Percentiles rank a stretch among this genome's conserved stretches.
Conservation (phyloP, 1,284 basidiomycete species). For the Ceratobasidium sp. region DNA sequence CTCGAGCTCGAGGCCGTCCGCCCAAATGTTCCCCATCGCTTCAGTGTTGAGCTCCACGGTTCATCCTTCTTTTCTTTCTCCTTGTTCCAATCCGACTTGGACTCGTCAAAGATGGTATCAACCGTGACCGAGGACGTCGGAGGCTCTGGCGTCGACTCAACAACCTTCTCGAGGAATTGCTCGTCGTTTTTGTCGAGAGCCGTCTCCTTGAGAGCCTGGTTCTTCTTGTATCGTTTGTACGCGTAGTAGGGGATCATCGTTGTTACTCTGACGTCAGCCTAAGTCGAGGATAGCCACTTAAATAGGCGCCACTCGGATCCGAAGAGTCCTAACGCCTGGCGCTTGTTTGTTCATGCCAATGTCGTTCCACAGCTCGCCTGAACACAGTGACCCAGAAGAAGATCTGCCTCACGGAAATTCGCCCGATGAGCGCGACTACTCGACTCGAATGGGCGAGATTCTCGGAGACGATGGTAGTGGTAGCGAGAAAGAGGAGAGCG, state of each 20-base stretch:
- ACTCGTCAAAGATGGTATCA: conserved; percentile 39
- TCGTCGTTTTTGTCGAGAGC: conserved; percentile 44
- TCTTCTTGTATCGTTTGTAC: conserved; percentile 45
- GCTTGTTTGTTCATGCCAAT: not conserved
- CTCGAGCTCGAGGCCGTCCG: conserved; percentile 32
- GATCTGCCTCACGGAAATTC: not conserved
- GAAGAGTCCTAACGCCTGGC: not conserved
- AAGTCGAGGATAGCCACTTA: too few species aligned
- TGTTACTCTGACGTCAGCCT: not conserved
- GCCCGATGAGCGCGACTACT: conserved; percentile 64
- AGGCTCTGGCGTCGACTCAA: conserved; percentile 28
- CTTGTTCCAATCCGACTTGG: conserved; percentile 38
- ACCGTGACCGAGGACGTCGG: conserved; percentile 20
- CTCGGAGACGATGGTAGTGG: conserved; percentile 63
- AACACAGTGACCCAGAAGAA: not conserved
- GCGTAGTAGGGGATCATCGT: conserved; percentile 44
- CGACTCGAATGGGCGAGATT: conserved; percentile 79
- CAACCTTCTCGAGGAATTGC: conserved; percentile 27
- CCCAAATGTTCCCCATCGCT: conserved; percentile 41
- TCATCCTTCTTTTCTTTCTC: conserved; percentile 36
- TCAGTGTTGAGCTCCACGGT: conserved; percentile 38
- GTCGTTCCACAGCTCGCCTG: conserved; percentile 14
- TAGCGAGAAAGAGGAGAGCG: conserved; percentile 60
- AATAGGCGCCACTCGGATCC: too few species aligned
- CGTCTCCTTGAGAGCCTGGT: conserved; percentile 37